Base-by-base conservation (phyloP, 202 grass and related monocot species). In the Eragrostis tef region DNA sequence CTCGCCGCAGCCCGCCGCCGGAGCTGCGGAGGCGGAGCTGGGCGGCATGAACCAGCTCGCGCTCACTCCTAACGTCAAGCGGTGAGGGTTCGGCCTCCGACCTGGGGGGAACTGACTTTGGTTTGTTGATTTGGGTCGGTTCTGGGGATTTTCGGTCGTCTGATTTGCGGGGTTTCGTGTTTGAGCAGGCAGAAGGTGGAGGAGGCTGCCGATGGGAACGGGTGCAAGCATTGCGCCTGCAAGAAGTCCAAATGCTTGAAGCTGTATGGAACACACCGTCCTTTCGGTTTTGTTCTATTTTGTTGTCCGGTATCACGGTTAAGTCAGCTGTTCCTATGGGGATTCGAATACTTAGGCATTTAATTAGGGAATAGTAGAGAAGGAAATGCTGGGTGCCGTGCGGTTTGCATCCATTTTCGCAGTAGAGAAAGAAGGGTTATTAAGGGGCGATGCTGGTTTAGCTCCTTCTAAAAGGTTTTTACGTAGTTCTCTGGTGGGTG, bases 171-270 rank as follows among this genome's bases (percentile, higher is more conserved):
- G 26, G 6, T 75, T 78, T 77, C 24, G 16, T 70, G 50, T 83
- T 47, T 43, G 83, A 12, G 66, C 83, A 97, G 94, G 81, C 88
- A 78, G 74, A 97, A 84, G 85, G 75, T 81, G 44, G 92, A 94
- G 46, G 90, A 91, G 65, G 64, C 72, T 48, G 90, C 81, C 34
- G 91, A 98, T 31, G 89, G 83, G 83, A 93, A 98, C 75, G 94
- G 88, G 74, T 95, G 90, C 87, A 99, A 95, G 85, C 90, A 91
- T 88, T 99, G 96, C 88, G 91, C 90, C 76, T 98, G 96, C 53
- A 93, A 89, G 81, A 98, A 98, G 86, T 98, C 96, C 48, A 93
- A 84, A 91, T 99, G 96, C 83, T 45, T 99, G 83, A 99, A 99
- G 90, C 96, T 99, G 96, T 99, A 80, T 91, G 95, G 19, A 67